Conservation (phyloP, 164 flowering plant species). For the Macadamia tetraphylla region DNA sequence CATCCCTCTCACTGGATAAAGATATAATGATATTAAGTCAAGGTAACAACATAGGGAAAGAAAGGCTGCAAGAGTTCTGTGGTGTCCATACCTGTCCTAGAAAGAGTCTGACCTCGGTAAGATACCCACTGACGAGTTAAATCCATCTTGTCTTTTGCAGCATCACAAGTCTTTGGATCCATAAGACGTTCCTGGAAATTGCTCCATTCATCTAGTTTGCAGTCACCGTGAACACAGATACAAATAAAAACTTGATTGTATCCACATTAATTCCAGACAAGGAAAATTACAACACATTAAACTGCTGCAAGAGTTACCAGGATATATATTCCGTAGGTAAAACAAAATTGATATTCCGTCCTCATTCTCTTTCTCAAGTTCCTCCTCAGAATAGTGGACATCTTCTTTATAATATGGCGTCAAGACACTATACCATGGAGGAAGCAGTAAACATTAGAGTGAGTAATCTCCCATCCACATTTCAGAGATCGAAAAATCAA, state of each 20-base stretch:
- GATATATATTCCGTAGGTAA: constrained; percentile 86
- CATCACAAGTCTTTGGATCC: constrained; percentile 11
- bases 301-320: constrained; percentile 46
- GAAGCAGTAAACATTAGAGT: no score
- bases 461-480: background rate
- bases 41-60: constrained; percentile 6
- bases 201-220: constrained; percentile 71
- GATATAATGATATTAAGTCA: background rate
- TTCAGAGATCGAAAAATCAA: background rate
- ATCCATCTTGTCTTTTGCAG: constrained; percentile 28
- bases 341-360: constrained; percentile 90
- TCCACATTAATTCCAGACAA: constrained; percentile 2
- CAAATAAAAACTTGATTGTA: constrained; percentile 2
- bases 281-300: constrained; percentile 2
- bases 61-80: background rate
- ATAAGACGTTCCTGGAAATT: constrained; percentile 53
- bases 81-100: constrained; percentile 65
- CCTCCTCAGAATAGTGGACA: constrained; percentile 81
- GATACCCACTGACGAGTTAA: constrained; percentile 71
- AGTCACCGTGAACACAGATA: constrained; percentile 3
- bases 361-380: constrained; percentile 82
- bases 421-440: constrained; percentile 48
- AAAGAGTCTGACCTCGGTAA: constrained; percentile 91
- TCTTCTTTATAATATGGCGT: constrained; percentile 95
- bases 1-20: constrained; percentile 89